Evolutionary conservation across 331 rosid species (phyloP).

Genomic region (Quercus phellos): DNA sequence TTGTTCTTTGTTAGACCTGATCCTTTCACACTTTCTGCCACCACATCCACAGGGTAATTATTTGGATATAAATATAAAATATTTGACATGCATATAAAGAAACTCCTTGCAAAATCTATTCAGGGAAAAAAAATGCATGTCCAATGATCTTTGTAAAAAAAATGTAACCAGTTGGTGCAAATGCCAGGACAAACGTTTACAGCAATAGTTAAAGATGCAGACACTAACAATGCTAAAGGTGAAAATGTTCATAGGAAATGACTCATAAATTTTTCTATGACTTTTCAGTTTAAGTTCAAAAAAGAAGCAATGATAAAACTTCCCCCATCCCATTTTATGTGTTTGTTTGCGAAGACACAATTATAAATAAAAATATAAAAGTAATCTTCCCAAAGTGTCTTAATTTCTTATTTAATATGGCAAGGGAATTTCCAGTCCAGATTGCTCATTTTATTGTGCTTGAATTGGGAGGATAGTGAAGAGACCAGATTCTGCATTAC

Average conservation of each 20-base stretch:
- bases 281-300: too few relatives aligned
- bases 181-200: not conserved
- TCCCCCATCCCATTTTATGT: too few relatives aligned
- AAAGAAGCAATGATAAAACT: too few relatives aligned
- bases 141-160: not conserved
- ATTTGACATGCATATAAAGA: not conserved
- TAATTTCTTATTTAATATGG: not conserved
- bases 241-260: not conserved
- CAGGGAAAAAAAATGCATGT: not conserved
- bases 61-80: not conserved
- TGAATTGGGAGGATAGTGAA: slow-evolving; percentile 15
- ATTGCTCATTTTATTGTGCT: not conserved
- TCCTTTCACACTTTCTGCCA: slow-evolving; percentile 38
- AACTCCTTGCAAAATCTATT: not conserved
- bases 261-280: too few relatives aligned
- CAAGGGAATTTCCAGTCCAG: not conserved
- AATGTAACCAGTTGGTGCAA: not conserved
- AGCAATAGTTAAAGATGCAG: not conserved
- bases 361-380: too few relatives aligned
- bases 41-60: not conserved
- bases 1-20: slow-evolving; percentile 10
- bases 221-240: not conserved
- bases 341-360: too few relatives aligned
- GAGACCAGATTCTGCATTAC: slow-evolving; percentile 27
- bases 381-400: not conserved